phyloP scores from a whole-genome alignment of 306 rosid species.

The Cercis canadensis region DNA sequence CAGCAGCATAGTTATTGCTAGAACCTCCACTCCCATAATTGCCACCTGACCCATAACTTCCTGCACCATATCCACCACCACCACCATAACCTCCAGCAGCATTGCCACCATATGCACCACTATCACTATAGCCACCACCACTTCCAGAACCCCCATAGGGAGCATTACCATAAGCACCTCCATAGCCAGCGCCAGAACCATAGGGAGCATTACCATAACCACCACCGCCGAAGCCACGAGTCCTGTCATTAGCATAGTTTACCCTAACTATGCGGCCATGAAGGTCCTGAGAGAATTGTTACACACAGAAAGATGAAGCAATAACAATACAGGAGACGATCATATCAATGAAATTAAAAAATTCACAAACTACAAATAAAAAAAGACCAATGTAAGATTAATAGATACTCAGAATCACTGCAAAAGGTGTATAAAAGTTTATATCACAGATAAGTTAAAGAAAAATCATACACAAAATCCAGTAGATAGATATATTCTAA shows the following conservation, averaged over 20 bases:
- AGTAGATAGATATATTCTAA: not conserved
- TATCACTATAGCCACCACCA: conserved; percentile 27
- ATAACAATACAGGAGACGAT: not conserved
- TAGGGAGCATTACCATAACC: conserved; percentile 32
- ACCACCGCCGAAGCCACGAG: conserved; percentile 59
- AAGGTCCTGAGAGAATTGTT: conserved; percentile 65
- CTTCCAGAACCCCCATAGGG: conserved; percentile 27
- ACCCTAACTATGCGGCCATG: conserved; percentile 85
- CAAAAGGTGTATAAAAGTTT: conserved; percentile 2
- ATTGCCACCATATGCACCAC: conserved; percentile 49
- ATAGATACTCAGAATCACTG: conserved; percentile 10
- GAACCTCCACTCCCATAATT: conserved; percentile 42
- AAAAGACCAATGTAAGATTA: not conserved
- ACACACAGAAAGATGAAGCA: not conserved
- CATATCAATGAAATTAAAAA: not conserved
- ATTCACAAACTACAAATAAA: conserved; percentile 3
- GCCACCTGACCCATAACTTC: conserved; percentile 46
- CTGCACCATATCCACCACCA: conserved; percentile 40
- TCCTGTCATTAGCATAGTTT: conserved; percentile 81
- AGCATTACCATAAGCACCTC: conserved; percentile 33
- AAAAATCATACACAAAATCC: not conserved
- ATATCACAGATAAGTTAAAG: not conserved
- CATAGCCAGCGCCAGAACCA: conserved; percentile 41
- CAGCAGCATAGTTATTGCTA: conserved; percentile 39
- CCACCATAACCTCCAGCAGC: conserved; percentile 50